phyloP scores from a whole-genome alignment of 441 rosid genomes.

The Brassica hybrid region DNA sequence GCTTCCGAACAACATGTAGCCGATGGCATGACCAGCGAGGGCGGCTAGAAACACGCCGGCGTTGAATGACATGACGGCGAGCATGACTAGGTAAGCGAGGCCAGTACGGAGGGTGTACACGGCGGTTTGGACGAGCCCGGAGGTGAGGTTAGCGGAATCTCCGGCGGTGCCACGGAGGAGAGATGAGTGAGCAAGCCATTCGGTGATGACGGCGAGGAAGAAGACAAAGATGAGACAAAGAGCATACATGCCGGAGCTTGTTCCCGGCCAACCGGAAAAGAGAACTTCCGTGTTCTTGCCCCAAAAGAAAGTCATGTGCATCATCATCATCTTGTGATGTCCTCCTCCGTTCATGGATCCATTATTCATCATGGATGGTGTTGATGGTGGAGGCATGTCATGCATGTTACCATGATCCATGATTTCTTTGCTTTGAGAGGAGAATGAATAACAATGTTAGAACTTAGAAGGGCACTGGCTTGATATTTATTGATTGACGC shows the following conservation, averaged over 20 bases:
- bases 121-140: slow-evolving; percentile 53
- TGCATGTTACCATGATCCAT: slow-evolving; percentile 45
- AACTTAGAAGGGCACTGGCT: neutral
- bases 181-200: slow-evolving; percentile 52
- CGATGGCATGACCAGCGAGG: slow-evolving; percentile 62
- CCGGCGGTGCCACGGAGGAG: slow-evolving; percentile 41
- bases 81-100: slow-evolving; percentile 59
- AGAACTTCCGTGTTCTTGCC: slow-evolving; percentile 55
- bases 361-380: slow-evolving; percentile 42
- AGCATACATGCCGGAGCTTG: slow-evolving; percentile 54
- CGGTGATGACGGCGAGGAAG: slow-evolving; percentile 48
- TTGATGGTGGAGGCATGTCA: slow-evolving; percentile 41
- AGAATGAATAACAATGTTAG: neutral
- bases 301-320: slow-evolving; percentile 74
- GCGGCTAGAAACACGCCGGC: slow-evolving; percentile 62
- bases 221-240: slow-evolving; percentile 57
- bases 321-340: slow-evolving; percentile 47
- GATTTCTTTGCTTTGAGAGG: slow-evolving; percentile 32
- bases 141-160: slow-evolving; percentile 28
- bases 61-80: slow-evolving; percentile 76
- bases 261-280: slow-evolving; percentile 68
- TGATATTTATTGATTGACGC: slow-evolving; percentile 23
- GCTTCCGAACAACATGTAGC: slow-evolving; percentile 61
- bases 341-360: slow-evolving; percentile 44
- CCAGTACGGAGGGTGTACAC: slow-evolving; percentile 54